Base-by-base conservation (phyloP, 1,139 yeast genomes). In the Taiozyma sp. region DNA sequence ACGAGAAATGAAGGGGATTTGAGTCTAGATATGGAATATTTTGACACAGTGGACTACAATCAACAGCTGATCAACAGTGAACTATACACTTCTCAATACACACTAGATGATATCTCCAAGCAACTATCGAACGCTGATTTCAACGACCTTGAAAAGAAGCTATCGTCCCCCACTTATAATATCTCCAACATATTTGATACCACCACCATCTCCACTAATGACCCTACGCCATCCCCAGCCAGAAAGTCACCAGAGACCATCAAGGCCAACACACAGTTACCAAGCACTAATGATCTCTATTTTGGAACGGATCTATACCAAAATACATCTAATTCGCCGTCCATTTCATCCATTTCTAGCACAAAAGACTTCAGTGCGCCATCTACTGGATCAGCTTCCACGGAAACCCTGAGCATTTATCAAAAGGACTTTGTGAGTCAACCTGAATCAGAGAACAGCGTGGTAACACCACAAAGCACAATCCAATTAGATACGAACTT, bases 241-340 rank as follows among this genome's bases (percentile, higher is more conserved):
- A 38, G 14, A 9, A 38, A 12, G 13, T 38, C 19, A 38, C 14
- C 19, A 38, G 41, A 38, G 14, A 19, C 24, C 13, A 38, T 38
- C 24, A 38, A 19, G 24, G 23, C 24, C 24, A 22, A 19, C 14
- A 19, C 41, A 24, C 43, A 24, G 14, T 23, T 23, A 28, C 30
- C 28, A 23, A 23, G 12, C 12, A 39, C 14, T 19, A 40, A 8
- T 22, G 43, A 40, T 9, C 10, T 24, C 1, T 40, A 24, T n/a
- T 40, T 40, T 6, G 48, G 44, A 9, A 43, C 36, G 19, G 53
- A 48, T 12, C 7, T 46, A 4, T 32, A 46, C n/a, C 51, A 46
- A 38, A 42, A 42, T 10, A 38, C 39, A 10, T 43, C 53, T 16
- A 47, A 46, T 8, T 43, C 38, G 4, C 41, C 48, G 7, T 41